Evolutionary conservation across 2,329 filamentous ascomycete genomes (phyloP), one percentile per base, ranked within the genome.

Genomic region (Leptographium galeiforme): DNA sequence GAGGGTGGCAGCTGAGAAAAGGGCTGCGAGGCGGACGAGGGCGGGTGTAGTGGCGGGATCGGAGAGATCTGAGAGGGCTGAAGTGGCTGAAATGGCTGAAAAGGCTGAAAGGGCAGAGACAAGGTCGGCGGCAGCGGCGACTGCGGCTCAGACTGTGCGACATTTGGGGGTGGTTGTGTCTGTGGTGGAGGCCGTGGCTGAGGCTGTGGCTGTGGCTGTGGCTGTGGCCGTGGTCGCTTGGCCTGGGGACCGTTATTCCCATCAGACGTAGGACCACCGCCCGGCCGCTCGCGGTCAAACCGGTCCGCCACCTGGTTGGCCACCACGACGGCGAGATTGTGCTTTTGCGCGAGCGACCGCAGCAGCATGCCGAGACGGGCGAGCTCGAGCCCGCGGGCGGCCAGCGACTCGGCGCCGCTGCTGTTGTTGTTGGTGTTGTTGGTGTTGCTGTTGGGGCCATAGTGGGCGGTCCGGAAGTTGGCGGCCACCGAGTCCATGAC

Each of bases 231-330:
- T 6, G 47, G 52, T 19, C 53, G 48, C 25, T 56, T 56, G 12
- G 60, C 50, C 34, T 36, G 34, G 8, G 34, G 34, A 36, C 12
- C 25, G 25, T 25, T 25, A 5, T 25, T 5, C 3, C 25, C 25
- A 25, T 25, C 3, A 2, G 25, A 5, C 2, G 25, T 5, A 25
- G 25, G 4, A 57, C 38, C 3, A 48, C 12, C 14, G 47, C 34
- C 6, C 50, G 46, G 34, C 44, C 47, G 12, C 25, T 39, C 40
- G 4, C 45, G 46, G 51, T 63, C 58, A 61, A 98, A 95, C 6
- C 89, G 84, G 68, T 98, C 93, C 7, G 88, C 87, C 34, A 98
- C 91, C 67, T 98, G 93, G 64, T 98, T 98, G 6, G 91, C 87
- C 4, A 96, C 86, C 1, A 98, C 89, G 33, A 98, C 76, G 30